A percentile compares a stretch with the other conserved stretches of the same genome.
These are phyloP conservation scores for Ocimum tenuiflorum DNA, from an alignment of 257 asterid genomes.

Conservation along the genomic window DNA sequence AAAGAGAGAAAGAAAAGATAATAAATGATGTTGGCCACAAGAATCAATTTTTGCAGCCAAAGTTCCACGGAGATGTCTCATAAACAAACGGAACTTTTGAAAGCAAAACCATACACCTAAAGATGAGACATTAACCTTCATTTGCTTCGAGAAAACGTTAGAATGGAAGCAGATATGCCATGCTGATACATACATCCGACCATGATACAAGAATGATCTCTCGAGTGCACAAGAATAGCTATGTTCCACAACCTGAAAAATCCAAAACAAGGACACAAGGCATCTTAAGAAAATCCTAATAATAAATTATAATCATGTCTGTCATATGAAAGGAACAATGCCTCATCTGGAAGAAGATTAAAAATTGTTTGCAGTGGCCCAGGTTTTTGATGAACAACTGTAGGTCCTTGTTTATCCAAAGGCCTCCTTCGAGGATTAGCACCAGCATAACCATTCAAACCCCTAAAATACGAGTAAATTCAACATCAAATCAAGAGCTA, in stretches of 20 bases:
- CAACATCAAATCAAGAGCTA: not conserved
- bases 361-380: constrained; percentile 94
- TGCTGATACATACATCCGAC: constrained; percentile 86
- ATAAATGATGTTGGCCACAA: not conserved
- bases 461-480: constrained; percentile 42
- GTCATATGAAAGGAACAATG: constrained; percentile 24
- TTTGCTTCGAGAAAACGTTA: constrained; percentile 95
- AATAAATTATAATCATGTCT: constrained; percentile 11
- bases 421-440: constrained; percentile 52
- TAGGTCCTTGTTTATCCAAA: constrained; percentile 66
- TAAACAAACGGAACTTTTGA: constrained; percentile 8
- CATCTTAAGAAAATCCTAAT: constrained; percentile 11
- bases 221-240: constrained; percentile 99
- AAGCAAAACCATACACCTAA: constrained; percentile 40
- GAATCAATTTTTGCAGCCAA: constrained; percentile 6
- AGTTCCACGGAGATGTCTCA: constrained; percentile 8
- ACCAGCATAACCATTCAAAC: constrained; percentile 60
- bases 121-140: constrained; percentile 53
- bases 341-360: constrained; percentile 91
- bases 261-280: constrained; percentile 9
- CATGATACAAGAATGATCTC: constrained; percentile 95
- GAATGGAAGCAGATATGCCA: constrained; percentile 99
- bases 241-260: constrained; percentile 73
- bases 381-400: constrained; percentile 81
- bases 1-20: not conserved